Evolutionary conservation across 169 alveolate genomes (phyloP).

Genomic region (Plasmodium falciparum): DNA sequence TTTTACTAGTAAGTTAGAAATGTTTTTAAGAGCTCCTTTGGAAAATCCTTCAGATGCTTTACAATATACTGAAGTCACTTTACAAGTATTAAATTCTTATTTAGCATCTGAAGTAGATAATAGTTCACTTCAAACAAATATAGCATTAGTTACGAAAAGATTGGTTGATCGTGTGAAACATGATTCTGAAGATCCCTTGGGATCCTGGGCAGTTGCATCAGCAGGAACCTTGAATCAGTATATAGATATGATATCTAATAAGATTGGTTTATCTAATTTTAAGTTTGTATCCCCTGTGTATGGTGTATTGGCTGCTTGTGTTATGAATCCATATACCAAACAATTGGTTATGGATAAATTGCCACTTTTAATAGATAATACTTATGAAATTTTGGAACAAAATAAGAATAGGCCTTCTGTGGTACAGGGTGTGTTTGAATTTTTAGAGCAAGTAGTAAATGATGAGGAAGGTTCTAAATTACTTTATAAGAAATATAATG

Average conservation of each 20-base stretch:
- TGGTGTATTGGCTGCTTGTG: conserved; percentile 88
- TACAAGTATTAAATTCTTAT: conserved; percentile 86
- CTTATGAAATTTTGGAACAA: conserved; percentile 80
- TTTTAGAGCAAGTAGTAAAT: conserved; percentile 84
- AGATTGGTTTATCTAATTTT: conserved; percentile 82
- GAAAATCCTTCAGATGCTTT: conserved; percentile 92
- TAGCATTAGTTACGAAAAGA: conserved; percentile 82
- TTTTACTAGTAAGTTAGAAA: conserved; percentile 88
- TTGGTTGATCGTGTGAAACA: conserved; percentile 85
- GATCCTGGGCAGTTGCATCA: conserved; percentile 94
- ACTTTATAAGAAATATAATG: conserved; percentile 46
- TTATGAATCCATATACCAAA: conserved; percentile 86
- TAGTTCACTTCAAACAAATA: conserved; percentile 82
- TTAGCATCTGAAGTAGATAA: conserved; percentile 83
- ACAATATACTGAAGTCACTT: conserved; percentile 91
- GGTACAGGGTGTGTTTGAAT: conserved; percentile 81
- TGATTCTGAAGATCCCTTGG: conserved; percentile 92
- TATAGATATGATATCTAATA: conserved; percentile 84
- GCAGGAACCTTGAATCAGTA: conserved; percentile 89
- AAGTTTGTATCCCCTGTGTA: conserved; percentile 86
- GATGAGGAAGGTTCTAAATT: conserved; percentile 85
- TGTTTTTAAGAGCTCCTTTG: conserved; percentile 90
- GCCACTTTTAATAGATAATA: conserved; percentile 75
- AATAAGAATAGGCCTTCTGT: conserved; percentile 85
- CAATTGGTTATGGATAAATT: conserved; percentile 80